A percentile compares a stretch with the other conserved stretches of the same genome.
These are phyloP conservation scores for Clavispora phyllophila DNA, from an alignment of 805 yeast genomes.

Conservation along the genomic window DNA sequence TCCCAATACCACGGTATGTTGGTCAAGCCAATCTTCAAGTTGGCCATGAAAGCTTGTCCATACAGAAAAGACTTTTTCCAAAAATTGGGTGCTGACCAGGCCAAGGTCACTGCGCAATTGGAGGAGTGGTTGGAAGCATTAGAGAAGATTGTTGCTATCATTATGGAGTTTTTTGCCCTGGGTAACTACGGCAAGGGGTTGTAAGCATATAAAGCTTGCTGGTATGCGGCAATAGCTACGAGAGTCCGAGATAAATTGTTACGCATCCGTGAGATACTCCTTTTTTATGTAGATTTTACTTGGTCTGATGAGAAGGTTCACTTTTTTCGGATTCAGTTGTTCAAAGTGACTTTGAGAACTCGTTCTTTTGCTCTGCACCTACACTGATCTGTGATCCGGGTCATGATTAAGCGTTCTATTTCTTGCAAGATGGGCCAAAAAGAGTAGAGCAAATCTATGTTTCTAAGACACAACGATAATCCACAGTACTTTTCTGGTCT, in stretches of 20 bases:
- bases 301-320: too few relatives aligned
- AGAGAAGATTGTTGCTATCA: slow-evolving; percentile 66
- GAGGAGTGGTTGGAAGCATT: slow-evolving; percentile 71
- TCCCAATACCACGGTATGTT: slow-evolving; percentile 77
- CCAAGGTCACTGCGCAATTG: slow-evolving; percentile 60
- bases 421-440: too few relatives aligned
- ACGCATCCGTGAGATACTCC: too few relatives aligned
- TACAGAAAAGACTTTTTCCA: slow-evolving; percentile 80
- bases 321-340: too few relatives aligned
- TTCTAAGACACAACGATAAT: too few relatives aligned
- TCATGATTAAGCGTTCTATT: too few relatives aligned
- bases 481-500: too few relatives aligned
- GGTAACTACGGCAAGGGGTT: slow-evolving; percentile 90
- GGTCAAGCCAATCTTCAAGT: slow-evolving; percentile 79
- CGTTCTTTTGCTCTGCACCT: too few relatives aligned
- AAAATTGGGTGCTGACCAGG: slow-evolving; percentile 75
- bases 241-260: not conserved
- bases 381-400: too few relatives aligned
- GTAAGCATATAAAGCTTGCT: slow-evolving; percentile 25
- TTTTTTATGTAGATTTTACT: too few relatives aligned
- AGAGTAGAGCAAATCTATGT: too few relatives aligned
- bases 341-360: too few relatives aligned
- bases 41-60: slow-evolving; percentile 95
- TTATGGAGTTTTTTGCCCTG: slow-evolving; percentile 67
- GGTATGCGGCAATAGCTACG: not conserved